Conservation (phyloP, 257 asterid genomes). For the Ajuga chamaepitys region DNA sequence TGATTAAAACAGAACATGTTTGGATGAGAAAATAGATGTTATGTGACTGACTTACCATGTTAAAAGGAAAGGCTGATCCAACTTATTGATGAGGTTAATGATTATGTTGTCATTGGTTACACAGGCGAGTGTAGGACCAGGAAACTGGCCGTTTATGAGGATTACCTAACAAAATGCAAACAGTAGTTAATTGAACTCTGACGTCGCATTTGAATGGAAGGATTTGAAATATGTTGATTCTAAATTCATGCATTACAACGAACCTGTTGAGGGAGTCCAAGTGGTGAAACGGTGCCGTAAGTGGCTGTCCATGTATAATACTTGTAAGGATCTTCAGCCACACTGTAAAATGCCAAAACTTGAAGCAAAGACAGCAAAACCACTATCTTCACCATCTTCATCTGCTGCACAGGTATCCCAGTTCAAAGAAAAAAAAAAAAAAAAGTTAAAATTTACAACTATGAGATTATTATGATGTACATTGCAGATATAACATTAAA, state of each 20-base stretch:
- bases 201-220: constrained; percentile 11
- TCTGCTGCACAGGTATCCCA: too few species aligned
- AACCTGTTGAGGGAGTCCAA: constrained; percentile 84
- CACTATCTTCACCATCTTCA: constrained; percentile 51
- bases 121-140: constrained; percentile 77
- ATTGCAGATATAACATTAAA: too few species aligned
- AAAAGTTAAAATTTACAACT: too few species aligned
- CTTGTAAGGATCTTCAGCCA: constrained; percentile 80
- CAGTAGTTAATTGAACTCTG: too few species aligned
- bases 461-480: too few species aligned
- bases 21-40: too few species aligned
- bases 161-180: too few species aligned
- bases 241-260: too few species aligned
- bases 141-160: constrained; percentile 88
- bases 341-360: constrained; percentile 38
- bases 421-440: too few species aligned
- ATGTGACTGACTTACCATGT: constrained; percentile 86
- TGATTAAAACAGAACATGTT: too few species aligned
- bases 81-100: constrained; percentile 63
- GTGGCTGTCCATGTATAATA: constrained; percentile 80
- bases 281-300: constrained; percentile 74
- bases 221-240: too few species aligned
- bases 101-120: constrained; percentile 85
- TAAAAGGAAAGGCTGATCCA: constrained; percentile 79
- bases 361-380: constrained; percentile 27